Evolutionary conservation across 208 protist species (phyloP).

Genomic region (Kentomonas sorsogonicus): DNA sequence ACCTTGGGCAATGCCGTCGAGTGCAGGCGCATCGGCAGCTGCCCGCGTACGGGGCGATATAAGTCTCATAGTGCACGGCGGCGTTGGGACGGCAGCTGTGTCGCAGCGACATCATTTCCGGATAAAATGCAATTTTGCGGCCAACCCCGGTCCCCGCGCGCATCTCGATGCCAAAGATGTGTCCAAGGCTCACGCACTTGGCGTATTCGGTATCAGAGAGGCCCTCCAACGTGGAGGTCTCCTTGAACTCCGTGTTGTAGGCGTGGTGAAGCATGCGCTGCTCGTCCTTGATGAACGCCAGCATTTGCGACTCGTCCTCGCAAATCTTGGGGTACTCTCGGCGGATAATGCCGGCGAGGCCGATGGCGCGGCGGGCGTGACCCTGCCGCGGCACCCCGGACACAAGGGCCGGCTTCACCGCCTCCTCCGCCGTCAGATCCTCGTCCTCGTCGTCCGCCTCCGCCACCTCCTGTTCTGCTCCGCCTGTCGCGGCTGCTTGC

Average conservation of each 20-base stretch:
- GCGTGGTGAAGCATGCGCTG: slow-evolving; percentile 9
- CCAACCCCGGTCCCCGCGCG: slow-evolving; percentile 9
- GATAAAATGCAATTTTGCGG: slow-evolving; percentile 29
- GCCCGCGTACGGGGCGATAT: slow-evolving; percentile 27
- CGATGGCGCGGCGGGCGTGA: slow-evolving; percentile 22
- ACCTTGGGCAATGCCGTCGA: slow-evolving; percentile 24
- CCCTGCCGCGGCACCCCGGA: slow-evolving; percentile 7
- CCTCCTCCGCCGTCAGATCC: slow-evolving; percentile 6
- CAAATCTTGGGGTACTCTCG: slow-evolving; percentile 41
- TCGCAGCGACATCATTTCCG: slow-evolving; percentile 25
- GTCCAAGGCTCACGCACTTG: slow-evolving; percentile 25
- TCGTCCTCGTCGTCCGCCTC: slow-evolving; percentile 5
- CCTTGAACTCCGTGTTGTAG: slow-evolving; percentile 21
- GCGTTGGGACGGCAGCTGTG: slow-evolving; percentile 57
- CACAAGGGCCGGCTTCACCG: slow-evolving; percentile 7
- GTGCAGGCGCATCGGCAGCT: slow-evolving; percentile 30
- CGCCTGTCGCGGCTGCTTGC: too few species aligned
- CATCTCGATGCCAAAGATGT: slow-evolving; percentile 24
- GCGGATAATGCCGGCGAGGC: slow-evolving; percentile 26
- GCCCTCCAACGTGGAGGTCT: slow-evolving; percentile 23
- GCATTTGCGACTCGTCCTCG: slow-evolving; percentile 19
- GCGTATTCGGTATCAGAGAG: slow-evolving; percentile 27
- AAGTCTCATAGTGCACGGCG: slow-evolving; percentile 27
- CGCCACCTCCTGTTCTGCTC: too few species aligned
- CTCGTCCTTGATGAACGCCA: slow-evolving; percentile 21